Base-by-base conservation (phyloP, 2,329 filamentous ascomycete species). In the Fusarium humuli region DNA sequence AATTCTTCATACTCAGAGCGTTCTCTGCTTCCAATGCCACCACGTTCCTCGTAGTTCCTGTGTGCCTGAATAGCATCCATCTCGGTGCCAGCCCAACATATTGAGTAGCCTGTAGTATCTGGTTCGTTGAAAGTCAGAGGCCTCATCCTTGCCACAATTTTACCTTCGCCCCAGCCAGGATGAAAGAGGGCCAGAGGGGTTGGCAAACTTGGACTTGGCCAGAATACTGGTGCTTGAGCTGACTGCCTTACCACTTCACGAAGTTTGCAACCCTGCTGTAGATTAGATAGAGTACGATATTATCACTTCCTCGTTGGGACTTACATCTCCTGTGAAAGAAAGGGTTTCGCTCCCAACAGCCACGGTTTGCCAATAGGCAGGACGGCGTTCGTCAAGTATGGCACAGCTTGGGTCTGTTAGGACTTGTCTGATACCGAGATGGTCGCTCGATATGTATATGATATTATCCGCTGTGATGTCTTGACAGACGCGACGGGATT, bases 351-450 rank as follows among this genome's bases (percentile, higher is more conserved):
- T 37, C 1, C n/a, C 10, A 1, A 6, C 12, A 3, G 29, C 14
- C 11, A 70, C 14, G 3, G 67, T 61, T 40, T 64, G 37, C 68
- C 68, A 71, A 30, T 59, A 53, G 12, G 7, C 29, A 8, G 44
- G 30, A 6, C n/a, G n/a, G 5, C 3, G 10, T 1, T 11, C 6
- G 10, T 50, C 13, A 9, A 5, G 3, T 3, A 2, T 18, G 7
- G 11, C 18, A n/a, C 11, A 5, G 5, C 7, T 10, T 1, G 20
- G 40, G 11, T 32, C 16, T 5, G 13, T 10, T 12, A n/a, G 25
- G 4, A 69, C 4, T 14, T 42, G 55, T 6, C 52, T 65, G n/a
- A 70, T 69, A 0, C 67, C 68, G 4, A 71, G 12, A 20, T 71
- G 18, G 25, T 70, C 68, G 7, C 45, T 57, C 0, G 48, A 44